Evolutionary conservation across 208 protist genomes (phyloP).

Genomic region (Trypanosoma brucei): DNA sequence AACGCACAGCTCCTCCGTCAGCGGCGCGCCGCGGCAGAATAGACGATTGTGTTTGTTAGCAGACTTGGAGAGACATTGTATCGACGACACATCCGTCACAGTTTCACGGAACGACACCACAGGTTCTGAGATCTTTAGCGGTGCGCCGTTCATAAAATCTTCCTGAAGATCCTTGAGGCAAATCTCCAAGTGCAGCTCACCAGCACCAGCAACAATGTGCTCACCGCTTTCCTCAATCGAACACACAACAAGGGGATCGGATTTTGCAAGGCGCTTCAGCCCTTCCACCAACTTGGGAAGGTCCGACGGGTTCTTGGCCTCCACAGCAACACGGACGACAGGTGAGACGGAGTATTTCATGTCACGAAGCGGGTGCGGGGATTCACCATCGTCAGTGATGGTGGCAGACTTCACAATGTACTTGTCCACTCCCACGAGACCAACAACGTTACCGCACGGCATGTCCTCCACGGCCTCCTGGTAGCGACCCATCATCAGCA

Average conservation of each 20-base stretch:
- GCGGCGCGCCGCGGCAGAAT: constrained; percentile 90
- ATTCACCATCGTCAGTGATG: constrained; percentile 89
- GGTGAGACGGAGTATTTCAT: constrained; percentile 99
- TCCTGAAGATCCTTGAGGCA: constrained; percentile 99
- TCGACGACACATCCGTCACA: constrained; percentile 91
- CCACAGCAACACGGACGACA: constrained; percentile 97
- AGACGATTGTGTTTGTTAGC: constrained; percentile 99
- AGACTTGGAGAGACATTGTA: constrained; percentile 86
- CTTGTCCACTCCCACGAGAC: constrained; percentile 99
- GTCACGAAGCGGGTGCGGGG: constrained; percentile 58
- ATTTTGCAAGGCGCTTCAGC: constrained; percentile 96
- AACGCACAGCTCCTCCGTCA: constrained; percentile 91
- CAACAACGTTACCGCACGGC: constrained; percentile 98
- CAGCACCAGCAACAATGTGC: constrained; percentile 98
- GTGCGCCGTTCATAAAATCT: constrained; percentile 93
- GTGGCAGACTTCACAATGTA: constrained; percentile 99
- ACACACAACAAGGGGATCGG: constrained; percentile 94
- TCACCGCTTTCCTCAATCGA: constrained; percentile 96
- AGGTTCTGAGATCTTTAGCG: constrained; percentile 93
- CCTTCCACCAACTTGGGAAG: constrained; percentile 98
- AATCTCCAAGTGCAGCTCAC: constrained; percentile 99
- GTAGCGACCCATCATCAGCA: constrained; percentile 91
- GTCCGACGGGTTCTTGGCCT: constrained; percentile 96
- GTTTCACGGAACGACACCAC: constrained; percentile 99
- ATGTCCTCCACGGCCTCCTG: constrained; percentile 95